phyloP scores from a whole-genome alignment of 2,329 filamentous ascomycete species.

The Cytospora mali region DNA sequence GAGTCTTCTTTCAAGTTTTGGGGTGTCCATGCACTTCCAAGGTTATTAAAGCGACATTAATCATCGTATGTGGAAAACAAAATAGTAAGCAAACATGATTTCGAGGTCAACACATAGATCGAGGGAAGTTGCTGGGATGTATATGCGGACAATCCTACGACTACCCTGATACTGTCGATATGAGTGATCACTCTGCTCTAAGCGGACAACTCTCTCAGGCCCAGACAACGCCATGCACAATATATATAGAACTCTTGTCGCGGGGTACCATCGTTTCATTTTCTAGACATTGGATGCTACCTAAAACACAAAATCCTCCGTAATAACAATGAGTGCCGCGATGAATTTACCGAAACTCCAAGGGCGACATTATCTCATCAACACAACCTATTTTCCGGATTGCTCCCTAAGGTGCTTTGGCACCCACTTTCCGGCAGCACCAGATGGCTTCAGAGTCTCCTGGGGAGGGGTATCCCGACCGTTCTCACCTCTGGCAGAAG shows the following conservation, averaged over 20 bases:
- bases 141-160: not conserved
- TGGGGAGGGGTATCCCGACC: slow-evolving; percentile 43
- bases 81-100: not conserved
- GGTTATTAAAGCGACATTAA: too few relatives aligned
- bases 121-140: not conserved
- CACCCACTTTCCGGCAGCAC: slow-evolving; percentile 62
- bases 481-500: slow-evolving; percentile 47
- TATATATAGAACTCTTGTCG: slow-evolving; percentile 17
- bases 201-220: not conserved
- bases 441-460: slow-evolving; percentile 56
- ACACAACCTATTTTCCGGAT: slow-evolving; percentile 19
- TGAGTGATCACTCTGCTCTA: not conserved
- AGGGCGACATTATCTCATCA: slow-evolving; percentile 17
- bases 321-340: slow-evolving; percentile 19
- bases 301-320: slow-evolving; percentile 18
- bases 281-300: slow-evolving; percentile 23
- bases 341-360: slow-evolving; percentile 16
- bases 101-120: not conserved
- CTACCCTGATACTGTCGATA: not conserved
- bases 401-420: slow-evolving; percentile 44
- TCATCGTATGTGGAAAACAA: too few relatives aligned
- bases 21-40: too few relatives aligned
- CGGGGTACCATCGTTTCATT: slow-evolving; percentile 21
- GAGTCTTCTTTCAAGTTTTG: too few relatives aligned
- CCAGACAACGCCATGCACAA: slow-evolving; percentile 23